Base-by-base conservation (phyloP, 805 yeast genomes). In the Wickerhamomyces bisporus region DNA sequence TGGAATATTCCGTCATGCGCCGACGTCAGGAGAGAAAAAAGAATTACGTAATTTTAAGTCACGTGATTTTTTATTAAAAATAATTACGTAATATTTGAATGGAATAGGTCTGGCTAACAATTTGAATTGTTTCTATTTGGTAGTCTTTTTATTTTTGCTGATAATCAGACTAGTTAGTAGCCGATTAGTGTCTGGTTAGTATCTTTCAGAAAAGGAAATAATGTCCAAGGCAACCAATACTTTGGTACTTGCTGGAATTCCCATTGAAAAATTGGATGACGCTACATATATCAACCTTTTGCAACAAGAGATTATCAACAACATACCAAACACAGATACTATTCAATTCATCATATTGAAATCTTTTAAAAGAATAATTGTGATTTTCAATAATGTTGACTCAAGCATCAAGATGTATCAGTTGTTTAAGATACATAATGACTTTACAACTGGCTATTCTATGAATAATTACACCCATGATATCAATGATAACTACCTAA, bases 281-380 rank as follows among this genome's bases (percentile, higher is more conserved):
- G 38, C 35, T 5, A 38, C 28, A 2, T 45, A 36, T 32, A 49
- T 59, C 32, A 21, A 28, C 10, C 23, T 35, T 3, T 39, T 59
- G 2, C 61, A 59, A 17, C 45, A 53, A n/a, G 49, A 52, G 20
- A 46, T 59, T 8, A 36, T 57, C 0, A 40, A 34, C 9, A 35
- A 46, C 10, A 40, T 55, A 10, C 34, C 45, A 5, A 40, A 23
- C 11, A 31, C 49, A 4, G 52, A 51, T 26, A 40, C 49, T 0
- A 44, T 56, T 5, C 58, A 59, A 34, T 58, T 59, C 42, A 44
- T 58, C 26, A 46, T 58, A 5, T 45, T 59, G n/a, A 46, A 42
- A 18, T 36, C 48, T 1, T 49, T 59, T 32, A 47, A 41, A 23
- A 38, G 64, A 10, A 49, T 59, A 4, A 12, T 59, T 5, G 31